Base-by-base conservation (phyloP, 2,329 filamentous ascomycete genomes). In the Talaromyces pinophilus region DNA sequence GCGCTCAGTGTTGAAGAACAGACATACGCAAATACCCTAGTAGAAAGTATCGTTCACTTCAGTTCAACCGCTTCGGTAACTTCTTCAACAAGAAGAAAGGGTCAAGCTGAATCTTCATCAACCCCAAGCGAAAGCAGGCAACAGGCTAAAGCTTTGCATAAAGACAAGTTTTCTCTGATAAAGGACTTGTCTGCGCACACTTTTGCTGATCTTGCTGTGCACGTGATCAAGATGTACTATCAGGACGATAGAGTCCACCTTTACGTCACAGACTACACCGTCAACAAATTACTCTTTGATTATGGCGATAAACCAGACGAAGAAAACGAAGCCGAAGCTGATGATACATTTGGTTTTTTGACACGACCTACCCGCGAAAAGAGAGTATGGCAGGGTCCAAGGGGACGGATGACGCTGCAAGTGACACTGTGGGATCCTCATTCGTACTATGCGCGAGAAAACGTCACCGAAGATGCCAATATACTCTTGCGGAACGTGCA, bases 201-300 rank as follows among this genome's bases (percentile, higher is more conserved):
- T 0, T 96, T 89, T 73, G 87, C 85, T 71, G 87, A 97, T 73
- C 74, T 96, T 1, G 81, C 92, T 19, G 92, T 86, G 1, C 85
- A 93, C 73, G 86, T 96, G 2, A 84, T 93, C 57, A 88, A 84
- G 70, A 79, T 83, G 0, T 86, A 81, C 70, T 73, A 78, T 15
- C 76, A 78, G 46, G 71, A 70, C 55, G 82, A 84, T 30, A 85
- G 78, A 65, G 78, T 86, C 13, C 86, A 87, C 5, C 69, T 97
- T 0, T 93, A 93, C 81, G 80, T 96, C 19, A 90, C 91, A 0
- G 93, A 97, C 77, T 97, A 93, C 76, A 96, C 92, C 0, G 80
- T 86, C 61, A 92, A 97, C 72, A 73, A 82, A 0, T 67, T 72
- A 0, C 88, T 97, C 66, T 89, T 84, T 69, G 77, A 87, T 42